A percentile compares a stretch with the other conserved stretches of the same genome.
Conservation (phyloP, 2,329 filamentous ascomycete species). For the Lizonia empirigonia region DNA sequence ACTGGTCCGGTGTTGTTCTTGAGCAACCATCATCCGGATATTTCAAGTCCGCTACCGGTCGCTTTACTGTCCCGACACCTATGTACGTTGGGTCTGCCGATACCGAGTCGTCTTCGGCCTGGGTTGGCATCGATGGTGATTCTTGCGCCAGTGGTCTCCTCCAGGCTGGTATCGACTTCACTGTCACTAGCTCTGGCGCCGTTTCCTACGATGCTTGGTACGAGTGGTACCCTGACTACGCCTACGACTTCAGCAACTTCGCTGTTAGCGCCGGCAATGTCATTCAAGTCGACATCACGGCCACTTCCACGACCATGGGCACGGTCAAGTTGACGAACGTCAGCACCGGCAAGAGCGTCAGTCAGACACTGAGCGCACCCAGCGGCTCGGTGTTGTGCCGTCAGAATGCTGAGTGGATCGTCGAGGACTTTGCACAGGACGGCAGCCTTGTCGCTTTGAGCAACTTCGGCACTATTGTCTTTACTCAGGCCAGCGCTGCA, state of each 20-base stretch:
- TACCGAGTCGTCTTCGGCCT: slow-evolving; percentile 58
- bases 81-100: slow-evolving; percentile 46
- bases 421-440: slow-evolving; percentile 59
- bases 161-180: slow-evolving; percentile 64
- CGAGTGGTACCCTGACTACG: slow-evolving; percentile 65
- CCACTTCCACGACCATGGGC: slow-evolving; percentile 52
- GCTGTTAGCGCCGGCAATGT: slow-evolving; percentile 53
- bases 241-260: slow-evolving; percentile 59
- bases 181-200: slow-evolving; percentile 37
- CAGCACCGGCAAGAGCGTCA: slow-evolving; percentile 58
- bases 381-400: slow-evolving; percentile 18
- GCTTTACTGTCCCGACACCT: slow-evolving; percentile 60
- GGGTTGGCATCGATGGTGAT: slow-evolving; percentile 68
- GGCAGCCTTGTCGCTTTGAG: slow-evolving; percentile 52
- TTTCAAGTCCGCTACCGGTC: slow-evolving; percentile 60
- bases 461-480: slow-evolving; percentile 56
- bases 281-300: slow-evolving; percentile 50
- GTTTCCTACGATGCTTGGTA: slow-evolving; percentile 63
- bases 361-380: slow-evolving; percentile 53
- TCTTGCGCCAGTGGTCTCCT: slow-evolving; percentile 61
- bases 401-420: slow-evolving; percentile 66
- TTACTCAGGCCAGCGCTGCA: slow-evolving; percentile 50
- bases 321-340: slow-evolving; percentile 59
- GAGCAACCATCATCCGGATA: slow-evolving; percentile 47
- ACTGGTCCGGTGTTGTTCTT: slow-evolving; percentile 66